Conservation (phyloP, 2,329 filamentous ascomycete species). For the Claviceps sorghi region DNA sequence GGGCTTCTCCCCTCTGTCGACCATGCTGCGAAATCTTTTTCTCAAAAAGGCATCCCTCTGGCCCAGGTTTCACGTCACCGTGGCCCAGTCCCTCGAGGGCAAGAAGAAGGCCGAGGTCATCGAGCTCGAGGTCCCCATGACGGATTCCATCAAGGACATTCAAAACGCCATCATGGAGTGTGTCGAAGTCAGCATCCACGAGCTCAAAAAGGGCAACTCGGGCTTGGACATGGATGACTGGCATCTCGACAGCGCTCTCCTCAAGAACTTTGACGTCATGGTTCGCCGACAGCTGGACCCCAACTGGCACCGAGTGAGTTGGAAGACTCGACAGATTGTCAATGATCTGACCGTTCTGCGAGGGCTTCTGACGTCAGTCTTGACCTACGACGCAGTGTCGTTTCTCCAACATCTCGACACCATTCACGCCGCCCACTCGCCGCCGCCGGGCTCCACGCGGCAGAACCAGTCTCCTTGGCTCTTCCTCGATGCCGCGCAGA, state of each 20-base stretch:
- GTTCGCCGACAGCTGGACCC: conserved; percentile 83
- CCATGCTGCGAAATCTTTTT: conserved; percentile 82
- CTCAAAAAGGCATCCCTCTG: conserved; percentile 78
- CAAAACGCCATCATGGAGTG: conserved; percentile 93
- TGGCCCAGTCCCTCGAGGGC: conserved; percentile 79
- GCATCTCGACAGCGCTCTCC: conserved; percentile 84
- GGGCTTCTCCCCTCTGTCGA: conserved; percentile 75
- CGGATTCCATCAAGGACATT: conserved; percentile 80
- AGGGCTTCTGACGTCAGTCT: conserved; percentile 64
- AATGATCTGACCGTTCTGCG: conserved; percentile 74
- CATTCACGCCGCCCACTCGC: conserved; percentile 78
- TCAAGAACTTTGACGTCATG: conserved; percentile 82
- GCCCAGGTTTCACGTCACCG: conserved; percentile 83
- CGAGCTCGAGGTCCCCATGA: conserved; percentile 93
- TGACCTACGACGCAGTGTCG: conserved; percentile 78
- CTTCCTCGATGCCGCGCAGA: conserved; percentile 87
- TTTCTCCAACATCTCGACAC: conserved; percentile 91
- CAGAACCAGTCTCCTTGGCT: conserved; percentile 92
- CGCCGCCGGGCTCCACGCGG: conserved; percentile 70
- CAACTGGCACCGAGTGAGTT: conserved; percentile 93
- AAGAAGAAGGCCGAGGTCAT: conserved; percentile 93
- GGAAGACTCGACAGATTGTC: conserved; percentile 89
- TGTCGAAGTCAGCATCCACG: conserved; percentile 84
- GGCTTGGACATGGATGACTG: conserved; percentile 93
- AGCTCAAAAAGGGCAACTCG: conserved; percentile 80